Evolutionary conservation across 495 filamentous ascomycete species (phyloP).

Genomic region (Lepraria neglecta): DNA sequence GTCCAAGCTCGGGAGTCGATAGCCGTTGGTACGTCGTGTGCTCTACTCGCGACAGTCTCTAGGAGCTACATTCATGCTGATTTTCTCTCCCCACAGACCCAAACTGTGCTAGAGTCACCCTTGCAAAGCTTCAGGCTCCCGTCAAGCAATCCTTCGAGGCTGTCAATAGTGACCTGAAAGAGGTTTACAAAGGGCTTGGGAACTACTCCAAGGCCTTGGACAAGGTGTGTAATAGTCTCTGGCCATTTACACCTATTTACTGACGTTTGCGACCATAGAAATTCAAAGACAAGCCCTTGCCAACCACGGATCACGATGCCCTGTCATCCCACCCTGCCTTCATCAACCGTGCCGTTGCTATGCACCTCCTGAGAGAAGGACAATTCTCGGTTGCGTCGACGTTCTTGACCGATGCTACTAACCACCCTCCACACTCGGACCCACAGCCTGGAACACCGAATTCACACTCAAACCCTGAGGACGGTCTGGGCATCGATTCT

Average conservation of each 20-base stretch:
- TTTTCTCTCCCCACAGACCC: constrained; percentile 49
- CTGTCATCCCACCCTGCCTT: constrained; percentile 66
- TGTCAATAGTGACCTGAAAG: constrained; percentile 72
- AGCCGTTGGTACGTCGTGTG: constrained; percentile 49
- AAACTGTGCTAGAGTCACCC: constrained; percentile 56
- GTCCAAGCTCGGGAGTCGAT: constrained; percentile 64
- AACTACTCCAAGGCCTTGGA: constrained; percentile 78
- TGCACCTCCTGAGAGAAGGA: constrained; percentile 93
- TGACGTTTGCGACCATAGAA: constrained; percentile 36
- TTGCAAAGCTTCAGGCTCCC: constrained; percentile 79
- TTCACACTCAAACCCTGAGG: constrained; percentile 27
- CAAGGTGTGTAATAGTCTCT: constrained; percentile 47
- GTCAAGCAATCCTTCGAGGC: constrained; percentile 70
- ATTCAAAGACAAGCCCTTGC: constrained; percentile 71
- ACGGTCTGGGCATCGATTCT: constrained; percentile 45
- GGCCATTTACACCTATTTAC: not conserved
- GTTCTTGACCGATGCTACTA: constrained; percentile 62
- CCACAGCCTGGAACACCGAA: constrained; percentile 15
- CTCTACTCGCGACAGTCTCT: not conserved
- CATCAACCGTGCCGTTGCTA: constrained; percentile 87
- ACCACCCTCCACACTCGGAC: constrained; percentile 19
- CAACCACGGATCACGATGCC: constrained; percentile 71
- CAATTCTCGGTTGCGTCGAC: constrained; percentile 81
- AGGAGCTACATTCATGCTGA: constrained; percentile 8
- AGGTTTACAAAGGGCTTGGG: constrained; percentile 67